Evolutionary conservation across 2,329 filamentous ascomycete species (phyloP), one percentile per base, ranked within the genome.

Genomic region (Claviceps africana): DNA sequence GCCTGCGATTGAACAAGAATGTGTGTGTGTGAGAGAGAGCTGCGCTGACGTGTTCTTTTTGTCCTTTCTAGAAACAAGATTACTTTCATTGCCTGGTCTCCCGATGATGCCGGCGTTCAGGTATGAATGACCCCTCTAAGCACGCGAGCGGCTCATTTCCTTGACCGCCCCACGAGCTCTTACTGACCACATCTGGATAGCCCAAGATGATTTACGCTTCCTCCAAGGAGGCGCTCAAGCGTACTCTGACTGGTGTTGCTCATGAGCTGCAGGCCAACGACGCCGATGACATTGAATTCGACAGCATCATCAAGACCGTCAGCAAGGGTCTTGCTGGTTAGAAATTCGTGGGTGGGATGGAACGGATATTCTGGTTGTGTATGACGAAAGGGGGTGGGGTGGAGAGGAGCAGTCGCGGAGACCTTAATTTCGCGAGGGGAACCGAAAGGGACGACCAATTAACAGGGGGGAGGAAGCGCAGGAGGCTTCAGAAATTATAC

Each of bases 171-270:
- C 17, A 15, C 33, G 8, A 11, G 2, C 10, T 31, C 4, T 52
- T 28, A 42, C 51, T 51, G 31, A 51, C 51, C 13, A n/a, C 15
- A 42, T 31, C 19, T 46, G 31, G 5, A 35, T 35, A 89, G 86
- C 78, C 84, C 71, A 89, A 89, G 78, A 93, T 93, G 87, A 78
- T 89, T 70, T 93, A 91, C 77, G 85, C 86, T 62, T 86, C 87
- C 50, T 93, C 87, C 70, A 93, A 91, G 76, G 85, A 90, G 63
- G 84, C 85, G 55, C 78, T 93, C 60, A 91, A 89, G 79, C 83
- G 83, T 69, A 71, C 85, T 49, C 79, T 93, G 57, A 86, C 80
- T 65, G 86, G 86, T 57, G 73, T 91, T 61, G 84, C 83, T 56
- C 72, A 75, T 62, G 86, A 91, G 68, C 77, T 90, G 62, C 86